Evolutionary conservation across 2,329 filamentous ascomycete species (phyloP).

Genomic region (Fusarium odoratissimum): DNA sequence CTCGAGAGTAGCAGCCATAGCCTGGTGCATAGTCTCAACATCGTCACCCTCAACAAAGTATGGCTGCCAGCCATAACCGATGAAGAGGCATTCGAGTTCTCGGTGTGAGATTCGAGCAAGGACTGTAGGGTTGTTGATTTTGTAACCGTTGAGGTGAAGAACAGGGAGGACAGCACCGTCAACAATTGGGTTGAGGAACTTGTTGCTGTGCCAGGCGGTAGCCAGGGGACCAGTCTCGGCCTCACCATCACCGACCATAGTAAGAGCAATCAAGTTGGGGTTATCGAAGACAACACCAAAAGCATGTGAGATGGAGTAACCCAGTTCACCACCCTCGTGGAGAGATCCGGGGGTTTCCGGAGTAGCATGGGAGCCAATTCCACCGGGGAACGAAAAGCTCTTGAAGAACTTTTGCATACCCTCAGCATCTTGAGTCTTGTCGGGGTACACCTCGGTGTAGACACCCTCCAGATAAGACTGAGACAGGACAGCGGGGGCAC

Average conservation of each 20-base stretch:
- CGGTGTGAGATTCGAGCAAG: slow-evolving; percentile 79
- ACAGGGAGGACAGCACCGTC: slow-evolving; percentile 83
- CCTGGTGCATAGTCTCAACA: slow-evolving; percentile 80
- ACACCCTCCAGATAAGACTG: slow-evolving; percentile 82
- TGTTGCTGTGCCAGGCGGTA: slow-evolving; percentile 84
- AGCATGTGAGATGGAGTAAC: slow-evolving; percentile 83
- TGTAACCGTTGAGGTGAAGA: slow-evolving; percentile 84
- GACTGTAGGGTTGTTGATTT: slow-evolving; percentile 84
- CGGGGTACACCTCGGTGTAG: slow-evolving; percentile 81
- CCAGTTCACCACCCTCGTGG: slow-evolving; percentile 83
- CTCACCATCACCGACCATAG: slow-evolving; percentile 84
- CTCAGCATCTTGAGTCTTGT: slow-evolving; percentile 74
- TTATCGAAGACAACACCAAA: slow-evolving; percentile 82
- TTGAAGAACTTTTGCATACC: slow-evolving; percentile 84
- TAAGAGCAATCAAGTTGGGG: slow-evolving; percentile 78
- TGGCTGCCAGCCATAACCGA: slow-evolving; percentile 81
- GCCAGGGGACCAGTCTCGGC: slow-evolving; percentile 84
- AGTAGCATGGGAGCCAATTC: slow-evolving; percentile 81
- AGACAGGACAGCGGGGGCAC: slow-evolving; percentile 79
- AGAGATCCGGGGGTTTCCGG: slow-evolving; percentile 82
- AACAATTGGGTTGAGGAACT: slow-evolving; percentile 82
- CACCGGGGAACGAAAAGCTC: slow-evolving; percentile 84
- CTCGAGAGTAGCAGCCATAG: slow-evolving; percentile 82
- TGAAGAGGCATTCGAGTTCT: slow-evolving; percentile 75
- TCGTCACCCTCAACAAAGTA: slow-evolving; percentile 85